Percentiles rank a stretch among this genome's conserved stretches.
phyloP scores from a whole-genome alignment of 768 basidiomycete genomes.

The Mrakia blollopis region DNA sequence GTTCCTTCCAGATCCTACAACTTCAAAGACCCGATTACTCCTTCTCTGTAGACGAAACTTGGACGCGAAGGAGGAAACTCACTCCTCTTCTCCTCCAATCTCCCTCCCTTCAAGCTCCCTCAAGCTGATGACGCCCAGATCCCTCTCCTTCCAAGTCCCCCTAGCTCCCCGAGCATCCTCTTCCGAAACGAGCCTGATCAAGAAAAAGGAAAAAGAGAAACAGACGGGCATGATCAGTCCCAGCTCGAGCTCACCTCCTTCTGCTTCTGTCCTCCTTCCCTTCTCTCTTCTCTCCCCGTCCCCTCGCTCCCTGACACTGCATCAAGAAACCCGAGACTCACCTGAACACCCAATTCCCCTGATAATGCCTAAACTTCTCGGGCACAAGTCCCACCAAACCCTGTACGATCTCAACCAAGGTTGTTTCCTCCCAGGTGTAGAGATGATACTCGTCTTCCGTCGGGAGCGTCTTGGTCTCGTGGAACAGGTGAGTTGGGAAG shows the following conservation, averaged over 20 bases:
- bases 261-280: no score
- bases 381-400: not conserved
- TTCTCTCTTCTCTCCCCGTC: not conserved
- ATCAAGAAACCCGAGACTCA: not conserved
- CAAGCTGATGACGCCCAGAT: not conserved
- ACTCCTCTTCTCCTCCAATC: not conserved
- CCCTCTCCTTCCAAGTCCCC: slow-evolving; percentile 6
- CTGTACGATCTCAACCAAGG: not conserved
- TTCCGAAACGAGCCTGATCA: not conserved
- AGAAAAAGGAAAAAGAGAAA: not conserved
- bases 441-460: not conserved
- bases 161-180: not conserved
- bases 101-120: not conserved
- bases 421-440: not conserved
- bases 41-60: not conserved
- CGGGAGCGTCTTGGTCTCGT: slow-evolving; percentile 1
- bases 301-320: not conserved
- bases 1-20: not conserved
- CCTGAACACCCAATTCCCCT: slow-evolving; percentile 9
- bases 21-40: not conserved
- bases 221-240: not conserved
- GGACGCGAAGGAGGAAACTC: not conserved
- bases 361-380: not conserved
- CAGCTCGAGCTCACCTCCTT: no score
- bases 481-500: not conserved